These are phyloP conservation scores for Phytopythium cucurbitacearum DNA, from an alignment of 352 stramenopile genomes.

Conservation along the genomic window DNA sequence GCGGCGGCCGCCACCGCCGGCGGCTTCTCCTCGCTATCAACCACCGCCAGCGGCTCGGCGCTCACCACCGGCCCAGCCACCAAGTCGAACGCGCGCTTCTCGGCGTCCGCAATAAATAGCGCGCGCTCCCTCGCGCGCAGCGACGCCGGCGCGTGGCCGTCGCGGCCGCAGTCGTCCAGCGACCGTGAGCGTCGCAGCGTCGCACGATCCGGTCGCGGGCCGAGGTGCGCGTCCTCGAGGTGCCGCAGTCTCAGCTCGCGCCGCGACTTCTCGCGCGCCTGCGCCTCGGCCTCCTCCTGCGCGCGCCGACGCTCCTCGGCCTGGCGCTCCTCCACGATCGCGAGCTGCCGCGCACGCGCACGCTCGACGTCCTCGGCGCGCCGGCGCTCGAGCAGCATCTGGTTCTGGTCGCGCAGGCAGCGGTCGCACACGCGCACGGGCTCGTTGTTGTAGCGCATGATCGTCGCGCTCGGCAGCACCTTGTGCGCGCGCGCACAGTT, in stretches of 20 bases:
- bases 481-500: conserved; percentile 76
- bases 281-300: conserved; percentile 39
- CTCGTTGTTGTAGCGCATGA: conserved; percentile 75
- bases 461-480: conserved; percentile 56
- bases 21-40: conserved; percentile 6
- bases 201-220: conserved; percentile 38
- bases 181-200: conserved; percentile 40
- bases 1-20: conserved; percentile 16
- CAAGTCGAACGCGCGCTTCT: conserved; percentile 47
- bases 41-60: conserved; percentile 4
- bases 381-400: conserved; percentile 65
- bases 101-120: conserved; percentile 53
- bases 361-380: conserved; percentile 69
- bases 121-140: conserved; percentile 39
- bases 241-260: conserved; percentile 36
- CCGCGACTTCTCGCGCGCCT: conserved; percentile 28
- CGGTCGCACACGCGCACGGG: conserved; percentile 77
- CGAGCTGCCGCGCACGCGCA: conserved; percentile 63
- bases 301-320: conserved; percentile 47
- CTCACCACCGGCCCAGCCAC: conserved; percentile 23
- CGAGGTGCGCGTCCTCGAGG: conserved; percentile 59
- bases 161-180: conserved; percentile 43
- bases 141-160: conserved; percentile 13
- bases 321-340: conserved; percentile 42
- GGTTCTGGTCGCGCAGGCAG: conserved; percentile 72